Base-by-base conservation (phyloP, 352 stramenopile species). In the Thraustochytrium striatum region DNA sequence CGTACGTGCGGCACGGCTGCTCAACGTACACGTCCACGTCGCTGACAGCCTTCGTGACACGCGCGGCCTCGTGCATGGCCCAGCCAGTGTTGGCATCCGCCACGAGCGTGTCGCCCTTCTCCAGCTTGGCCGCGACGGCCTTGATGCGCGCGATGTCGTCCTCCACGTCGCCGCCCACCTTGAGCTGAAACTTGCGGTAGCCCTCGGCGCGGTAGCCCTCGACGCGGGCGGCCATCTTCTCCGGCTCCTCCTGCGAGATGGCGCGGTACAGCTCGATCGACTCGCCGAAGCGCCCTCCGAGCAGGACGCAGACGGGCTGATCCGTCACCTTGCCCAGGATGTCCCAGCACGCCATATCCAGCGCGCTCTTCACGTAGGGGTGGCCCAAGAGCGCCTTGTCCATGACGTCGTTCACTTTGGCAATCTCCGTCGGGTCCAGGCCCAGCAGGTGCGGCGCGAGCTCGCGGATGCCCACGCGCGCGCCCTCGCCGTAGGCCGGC, bases 141-240 rank as follows among this genome's bases (percentile, higher is more conserved):
- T 35, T 47, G 36, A 80, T 80, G 21, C 70, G 55, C 32, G 9
- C 57, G 3, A 80, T 62, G 38, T 80, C 70, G 3, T 72, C 70
- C 7, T 47, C 70, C 8, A 73, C 57, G 3, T 25, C 25, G 3
- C 55, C 41, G 25, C 70, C 70, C 9, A 62, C 70, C 58, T 80
- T 80, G 70, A 80, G 70, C 58, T 80, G 70, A 55, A 80, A 80
- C n/a, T 75, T 73, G 19, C 58, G 30, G 44, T 80, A 80, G 3
- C 70, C 70, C 58, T 80, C 32, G 19, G 25, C 61, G 38, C 70
- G 70, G 57, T 80, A 80, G 11, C 58, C 43, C 3, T 32, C 61
- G 16, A 80, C 61, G 13, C 57, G 61, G 3, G 39, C 70, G 3
- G 70, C 70, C 70, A 80, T 80, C 8, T 28, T 55, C n/a, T 69